Conservation (phyloP, 2,329 filamentous ascomycete genomes). For the Ilyonectria robusta region DNA sequence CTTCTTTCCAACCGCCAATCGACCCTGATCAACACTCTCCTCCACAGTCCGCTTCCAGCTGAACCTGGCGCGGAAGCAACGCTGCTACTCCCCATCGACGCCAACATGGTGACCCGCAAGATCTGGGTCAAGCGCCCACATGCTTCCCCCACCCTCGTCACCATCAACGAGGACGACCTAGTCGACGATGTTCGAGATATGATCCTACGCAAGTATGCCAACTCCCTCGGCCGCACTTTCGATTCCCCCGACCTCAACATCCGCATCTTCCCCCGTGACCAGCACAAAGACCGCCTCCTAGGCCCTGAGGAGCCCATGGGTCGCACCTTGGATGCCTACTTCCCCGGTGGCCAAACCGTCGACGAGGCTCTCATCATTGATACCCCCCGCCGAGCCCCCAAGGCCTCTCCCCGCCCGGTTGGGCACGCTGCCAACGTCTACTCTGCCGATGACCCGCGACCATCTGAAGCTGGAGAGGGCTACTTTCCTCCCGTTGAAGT, state of each 20-base stretch:
- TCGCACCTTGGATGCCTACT: constrained; percentile 84
- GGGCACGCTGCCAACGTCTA: constrained; percentile 61
- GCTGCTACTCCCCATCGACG: constrained; percentile 54
- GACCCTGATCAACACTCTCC: constrained; percentile 51
- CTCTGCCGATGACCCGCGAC: constrained; percentile 73
- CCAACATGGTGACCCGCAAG: constrained; percentile 78
- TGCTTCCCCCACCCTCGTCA: constrained; percentile 88
- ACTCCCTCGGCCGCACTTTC: constrained; percentile 89
- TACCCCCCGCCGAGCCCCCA: constrained; percentile 84
- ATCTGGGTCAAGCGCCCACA: constrained; percentile 94
- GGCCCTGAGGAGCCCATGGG: constrained; percentile 90
- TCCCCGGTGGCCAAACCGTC: constrained; percentile 87
- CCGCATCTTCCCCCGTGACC: constrained; percentile 81
- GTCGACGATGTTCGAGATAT: constrained; percentile 95
- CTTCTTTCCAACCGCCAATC: constrained; percentile 57
- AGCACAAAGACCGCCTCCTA: constrained; percentile 76
- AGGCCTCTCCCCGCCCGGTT: constrained; percentile 73
- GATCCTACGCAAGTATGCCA: constrained; percentile 93
- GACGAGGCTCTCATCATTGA: constrained; percentile 95
- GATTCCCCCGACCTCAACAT: constrained; percentile 92
- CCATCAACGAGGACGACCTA: constrained; percentile 87
- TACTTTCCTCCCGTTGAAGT: constrained; percentile 83
- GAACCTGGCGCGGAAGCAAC: constrained; percentile 40
- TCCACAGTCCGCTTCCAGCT: constrained; percentile 44
- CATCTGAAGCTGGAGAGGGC: constrained; percentile 79